Base-by-base conservation (phyloP, 1,284 basidiomycete species). In the Retiboletus flavoniger region DNA sequence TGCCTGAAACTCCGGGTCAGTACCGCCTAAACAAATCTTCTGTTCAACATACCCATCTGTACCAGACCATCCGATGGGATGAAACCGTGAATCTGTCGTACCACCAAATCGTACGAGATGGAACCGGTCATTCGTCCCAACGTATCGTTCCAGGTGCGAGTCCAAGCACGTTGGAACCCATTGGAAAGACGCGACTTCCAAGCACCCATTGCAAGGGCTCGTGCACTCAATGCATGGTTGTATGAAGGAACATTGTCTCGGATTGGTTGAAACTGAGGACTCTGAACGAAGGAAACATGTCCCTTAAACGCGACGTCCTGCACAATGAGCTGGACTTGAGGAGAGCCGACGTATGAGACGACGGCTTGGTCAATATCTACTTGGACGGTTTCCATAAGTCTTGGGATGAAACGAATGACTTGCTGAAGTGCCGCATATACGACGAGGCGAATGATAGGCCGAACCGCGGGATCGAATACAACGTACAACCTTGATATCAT, bases 61-160 rank as follows among this genome's bases (percentile, higher is more conserved):
- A 50, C 14, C 24, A 54, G 40, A 53, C 49, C 46, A 41, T 55
- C 54, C 19, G 49, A 43, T 10, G 66, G 58, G 32, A 68, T 75
- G 41, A 66, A 76, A 7, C 81, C 83, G 47, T 72, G 66, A 31
- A 88, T 67, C 50, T 78, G 75, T 43, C 73, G 73, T 44, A 86
- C 63, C 36, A 73, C 77, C 29, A 90, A 66, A 38, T 76, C 73
- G 46, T 87, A 65, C 3, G 75, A 75, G 2, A 78, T 78, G 17
- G 74, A 75, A 26, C 83, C 85, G 54, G 78, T 78, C 40, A 81
- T 83, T 46, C 76, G 77, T 21, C 84, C 86, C 75, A 85, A 80
- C 28, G 85, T 87, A 47, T 81, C 76, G 53, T 87, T 82, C 76
- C 87, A 80, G 38, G 86, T 82, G 53, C 85, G 75, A 14, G 75